Conservation (phyloP, 176 grass and related monocot species). For the Paspalum vaginatum region DNA sequence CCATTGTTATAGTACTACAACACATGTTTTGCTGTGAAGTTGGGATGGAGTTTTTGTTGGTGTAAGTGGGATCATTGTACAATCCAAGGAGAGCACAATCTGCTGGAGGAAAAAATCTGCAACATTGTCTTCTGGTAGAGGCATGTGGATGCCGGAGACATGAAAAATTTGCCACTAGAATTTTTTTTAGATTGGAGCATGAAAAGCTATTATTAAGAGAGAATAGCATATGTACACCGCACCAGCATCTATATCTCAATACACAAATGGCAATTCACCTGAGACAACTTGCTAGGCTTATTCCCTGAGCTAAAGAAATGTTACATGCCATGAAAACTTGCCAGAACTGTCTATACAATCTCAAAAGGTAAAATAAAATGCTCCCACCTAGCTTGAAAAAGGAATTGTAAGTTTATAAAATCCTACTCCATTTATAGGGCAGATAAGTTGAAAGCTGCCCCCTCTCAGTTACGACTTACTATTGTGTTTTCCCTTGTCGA, state of each 20-base stretch:
- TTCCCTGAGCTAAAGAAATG: constrained; percentile 13
- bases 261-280: neutral
- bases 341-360: neutral
- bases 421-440: constrained; percentile 42
- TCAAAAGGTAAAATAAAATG: constrained; percentile 3
- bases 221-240: neutral
- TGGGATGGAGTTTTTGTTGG: neutral
- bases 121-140: neutral
- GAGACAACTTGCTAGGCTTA: constrained; percentile 34
- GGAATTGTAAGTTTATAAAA: constrained; percentile 35
- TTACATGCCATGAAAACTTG: constrained; percentile 36
- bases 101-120: neutral
- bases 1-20: no score
- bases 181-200: neutral
- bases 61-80: neutral
- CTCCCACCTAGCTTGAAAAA: neutral
- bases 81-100: neutral
- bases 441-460: constrained; percentile 29
- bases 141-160: neutral
- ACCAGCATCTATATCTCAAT: neutral
- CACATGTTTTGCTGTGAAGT: neutral
- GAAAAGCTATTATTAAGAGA: neutral
- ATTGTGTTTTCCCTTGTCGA: constrained; percentile 33
- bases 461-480: neutral
- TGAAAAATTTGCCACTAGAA: neutral